Evolutionary conservation across 163 green algal species (phyloP).

Genomic region (Coccomyxa subellipsoidea): DNA sequence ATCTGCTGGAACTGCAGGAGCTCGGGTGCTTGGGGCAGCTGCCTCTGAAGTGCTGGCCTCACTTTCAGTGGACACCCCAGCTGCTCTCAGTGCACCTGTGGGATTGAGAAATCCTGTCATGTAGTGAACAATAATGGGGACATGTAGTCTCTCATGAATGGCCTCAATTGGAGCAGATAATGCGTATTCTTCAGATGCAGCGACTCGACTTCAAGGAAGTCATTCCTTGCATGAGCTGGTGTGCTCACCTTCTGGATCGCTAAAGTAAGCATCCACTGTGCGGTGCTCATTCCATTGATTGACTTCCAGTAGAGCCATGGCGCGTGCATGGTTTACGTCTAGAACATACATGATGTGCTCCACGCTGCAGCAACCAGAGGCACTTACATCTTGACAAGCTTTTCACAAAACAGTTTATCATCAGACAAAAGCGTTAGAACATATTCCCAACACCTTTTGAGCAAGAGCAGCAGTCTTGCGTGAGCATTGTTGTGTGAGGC

Average conservation of each 20-base stretch:
- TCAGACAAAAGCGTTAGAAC: no score
- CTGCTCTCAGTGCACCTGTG: background rate
- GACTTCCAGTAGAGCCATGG: background rate
- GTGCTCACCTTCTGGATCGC: background rate
- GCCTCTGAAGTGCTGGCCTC: background rate
- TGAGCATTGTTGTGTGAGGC: background rate
- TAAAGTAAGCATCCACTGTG: background rate
- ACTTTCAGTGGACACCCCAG: background rate
- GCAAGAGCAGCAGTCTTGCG: background rate
- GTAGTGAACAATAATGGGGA: no score
- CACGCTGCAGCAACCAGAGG: background rate
- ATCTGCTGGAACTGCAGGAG: background rate
- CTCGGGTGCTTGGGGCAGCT: background rate
- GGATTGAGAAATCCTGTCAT: no score
- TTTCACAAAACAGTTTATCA: no score
- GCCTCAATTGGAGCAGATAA: background rate
- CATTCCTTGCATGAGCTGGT: background rate
- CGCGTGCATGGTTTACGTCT: background rate
- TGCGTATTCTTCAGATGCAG: background rate
- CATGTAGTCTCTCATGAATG: no score
- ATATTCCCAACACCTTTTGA: no score
- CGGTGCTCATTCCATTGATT: slow-evolving; percentile 2
- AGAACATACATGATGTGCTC: background rate
- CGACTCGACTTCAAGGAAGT: no score
- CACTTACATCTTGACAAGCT: background rate